Evolutionary conservation across 2,329 filamentous ascomycete genomes (phyloP).

Genomic region (Aspergillus novofumigatus): DNA sequence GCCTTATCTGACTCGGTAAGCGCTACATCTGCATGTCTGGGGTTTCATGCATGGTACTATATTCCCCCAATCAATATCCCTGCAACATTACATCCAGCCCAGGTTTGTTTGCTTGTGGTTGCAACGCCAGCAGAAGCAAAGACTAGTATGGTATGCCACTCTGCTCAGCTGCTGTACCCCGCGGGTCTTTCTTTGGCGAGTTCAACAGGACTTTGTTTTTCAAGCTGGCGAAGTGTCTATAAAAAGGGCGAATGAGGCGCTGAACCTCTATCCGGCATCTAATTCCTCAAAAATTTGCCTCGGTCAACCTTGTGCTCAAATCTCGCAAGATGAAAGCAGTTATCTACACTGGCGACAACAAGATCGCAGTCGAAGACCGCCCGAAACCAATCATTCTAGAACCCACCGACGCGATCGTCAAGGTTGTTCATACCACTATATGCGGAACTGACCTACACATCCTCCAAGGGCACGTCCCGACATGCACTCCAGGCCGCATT

Average conservation of each 20-base stretch:
- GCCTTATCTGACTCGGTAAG: no score
- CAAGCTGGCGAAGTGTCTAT: no score
- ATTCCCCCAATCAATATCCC: neutral
- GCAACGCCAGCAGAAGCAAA: no score
- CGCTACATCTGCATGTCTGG: no score
- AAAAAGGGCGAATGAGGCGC: no score
- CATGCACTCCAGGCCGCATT: slow-evolving; percentile 42
- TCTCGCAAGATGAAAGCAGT: slow-evolving; percentile 41
- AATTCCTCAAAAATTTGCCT: neutral
- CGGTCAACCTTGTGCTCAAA: neutral
- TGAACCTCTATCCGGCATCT: no score
- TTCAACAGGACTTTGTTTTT: no score
- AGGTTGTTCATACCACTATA: slow-evolving; percentile 46
- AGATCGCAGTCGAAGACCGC: slow-evolving; percentile 28
- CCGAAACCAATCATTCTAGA: slow-evolving; percentile 38
- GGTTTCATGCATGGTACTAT: no score
- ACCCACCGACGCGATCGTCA: slow-evolving; percentile 47
- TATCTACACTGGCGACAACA: slow-evolving; percentile 33
- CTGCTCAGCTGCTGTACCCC: no score
- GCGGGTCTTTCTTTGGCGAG: no score
- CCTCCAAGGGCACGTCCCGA: slow-evolving; percentile 49
- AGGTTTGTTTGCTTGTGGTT: neutral
- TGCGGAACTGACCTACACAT: slow-evolving; percentile 55
- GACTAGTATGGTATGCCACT: no score
- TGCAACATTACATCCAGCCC: no score